Evolutionary conservation across 1,284 basidiomycete genomes (phyloP).

Genomic region (Inonotus obliquus): DNA sequence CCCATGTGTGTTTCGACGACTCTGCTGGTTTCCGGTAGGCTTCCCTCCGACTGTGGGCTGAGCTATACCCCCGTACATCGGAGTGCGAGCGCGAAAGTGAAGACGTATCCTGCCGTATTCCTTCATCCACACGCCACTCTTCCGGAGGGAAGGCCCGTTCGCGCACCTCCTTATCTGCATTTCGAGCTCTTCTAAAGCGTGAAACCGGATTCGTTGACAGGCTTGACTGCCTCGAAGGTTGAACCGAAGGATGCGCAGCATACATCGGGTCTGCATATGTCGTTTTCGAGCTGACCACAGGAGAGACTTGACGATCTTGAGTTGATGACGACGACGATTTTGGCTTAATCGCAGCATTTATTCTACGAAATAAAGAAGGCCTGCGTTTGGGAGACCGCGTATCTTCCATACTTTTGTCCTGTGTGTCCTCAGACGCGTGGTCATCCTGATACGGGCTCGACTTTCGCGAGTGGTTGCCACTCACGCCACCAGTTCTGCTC

Average conservation of each 20-base stretch:
- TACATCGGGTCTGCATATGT: not conserved
- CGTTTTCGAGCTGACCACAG: not conserved
- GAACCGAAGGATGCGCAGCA: not conserved
- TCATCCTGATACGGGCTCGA: not conserved
- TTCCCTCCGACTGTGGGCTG: not conserved
- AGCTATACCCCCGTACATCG: not conserved
- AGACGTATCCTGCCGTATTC: slow-evolving; percentile 9
- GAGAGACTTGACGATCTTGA: not conserved
- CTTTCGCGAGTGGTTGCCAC: not conserved
- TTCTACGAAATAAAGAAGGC: not conserved
- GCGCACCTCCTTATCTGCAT: slow-evolving; percentile 5
- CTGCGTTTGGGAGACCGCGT: not conserved
- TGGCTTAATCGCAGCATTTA: not conserved
- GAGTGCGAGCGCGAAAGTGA: not conserved
- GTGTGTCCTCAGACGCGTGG: not conserved
- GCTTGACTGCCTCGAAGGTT: not conserved
- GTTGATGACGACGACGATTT: not conserved
- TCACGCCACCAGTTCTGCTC: not conserved
- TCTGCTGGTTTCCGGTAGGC: not conserved
- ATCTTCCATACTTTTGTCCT: not conserved
- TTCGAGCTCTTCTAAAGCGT: not conserved
- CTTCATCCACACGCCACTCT: slow-evolving; percentile 21
- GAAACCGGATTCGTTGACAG: not conserved
- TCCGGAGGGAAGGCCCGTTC: slow-evolving; percentile 23
- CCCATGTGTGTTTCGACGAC: not conserved